Percentiles rank a stretch among this genome's conserved stretches.
Evolutionary conservation across 2,329 filamentous ascomycete species (phyloP).

Genomic region (Neurospora sp.): DNA sequence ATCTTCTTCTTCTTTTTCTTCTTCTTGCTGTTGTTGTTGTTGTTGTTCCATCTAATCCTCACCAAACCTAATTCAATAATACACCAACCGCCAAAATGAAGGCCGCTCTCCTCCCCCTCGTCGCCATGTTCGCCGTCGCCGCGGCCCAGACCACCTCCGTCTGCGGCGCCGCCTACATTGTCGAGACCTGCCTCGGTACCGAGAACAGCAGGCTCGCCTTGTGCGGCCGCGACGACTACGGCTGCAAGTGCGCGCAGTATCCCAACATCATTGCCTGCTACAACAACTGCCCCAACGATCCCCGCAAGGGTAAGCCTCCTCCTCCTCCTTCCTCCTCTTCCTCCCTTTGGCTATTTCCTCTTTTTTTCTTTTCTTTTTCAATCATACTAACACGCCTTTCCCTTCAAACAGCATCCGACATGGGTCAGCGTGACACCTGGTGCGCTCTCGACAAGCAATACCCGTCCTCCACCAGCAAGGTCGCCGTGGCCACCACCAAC

Average conservation of each 20-base stretch:
- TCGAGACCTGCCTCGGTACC: conserved; percentile 32
- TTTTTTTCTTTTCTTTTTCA: background rate
- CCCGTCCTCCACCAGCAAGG: conserved; percentile 22
- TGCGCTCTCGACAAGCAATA: conserved; percentile 37
- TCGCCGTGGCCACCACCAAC: conserved; percentile 11
- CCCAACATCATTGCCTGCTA: conserved; percentile 41
- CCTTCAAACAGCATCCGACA: conserved; percentile 18
- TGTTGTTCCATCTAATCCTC: background rate
- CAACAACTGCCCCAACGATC: conserved; percentile 47
- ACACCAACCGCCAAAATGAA: conserved; percentile 28
- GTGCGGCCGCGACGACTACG: conserved; percentile 33
- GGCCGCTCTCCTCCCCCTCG: conserved; percentile 30
- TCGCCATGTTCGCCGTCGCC: conserved; percentile 27
- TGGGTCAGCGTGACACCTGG: conserved; percentile 31
- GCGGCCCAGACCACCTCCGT: conserved; percentile 24
- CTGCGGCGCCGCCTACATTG: conserved; percentile 38
- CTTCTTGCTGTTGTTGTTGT: background rate
- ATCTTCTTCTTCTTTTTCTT: background rate
- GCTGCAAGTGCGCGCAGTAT: conserved; percentile 37
- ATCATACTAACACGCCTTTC: background rate
- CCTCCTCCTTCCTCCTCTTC: background rate
- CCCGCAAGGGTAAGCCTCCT: conserved; percentile 17
- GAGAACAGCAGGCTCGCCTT: conserved; percentile 29
- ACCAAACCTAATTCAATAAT: background rate
- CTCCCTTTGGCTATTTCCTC: too few species aligned